Evolutionary conservation across 2,329 filamentous ascomycete species (phyloP), one percentile per base, ranked within the genome.

Genomic region (Pseudogymnoascus sp.): DNA sequence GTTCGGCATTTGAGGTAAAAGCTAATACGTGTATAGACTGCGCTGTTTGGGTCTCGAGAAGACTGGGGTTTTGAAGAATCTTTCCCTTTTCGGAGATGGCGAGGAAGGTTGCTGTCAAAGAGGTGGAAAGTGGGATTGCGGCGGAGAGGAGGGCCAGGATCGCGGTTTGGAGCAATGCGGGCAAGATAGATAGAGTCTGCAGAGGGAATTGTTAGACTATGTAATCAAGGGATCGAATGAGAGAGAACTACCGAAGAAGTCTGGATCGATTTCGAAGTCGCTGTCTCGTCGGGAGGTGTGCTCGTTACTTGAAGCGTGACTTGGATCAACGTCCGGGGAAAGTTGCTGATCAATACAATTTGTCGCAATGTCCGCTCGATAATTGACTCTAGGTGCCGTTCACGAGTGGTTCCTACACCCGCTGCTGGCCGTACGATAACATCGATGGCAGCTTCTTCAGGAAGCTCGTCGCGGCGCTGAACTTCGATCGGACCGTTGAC

Each of bases 401-500:
- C 89, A 65, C 87, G 83, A 15, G 89, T 88, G 61, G 84, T 89
- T 79, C 90, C 91, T 51, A 94, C 87, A 13, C 92, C 92, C 66
- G 88, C 86, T 36, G 89, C 88, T 58, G 93, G 93, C 73, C 94
- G 86, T 66, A 99, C 84, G 72, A 93, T 86, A 63, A 99, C 90
- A 75, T 97, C 94, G 67, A 99, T 81, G 59, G 88, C 85, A 29
- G 93, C 91, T 78, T 97, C 92, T 75, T 96, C 92, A 6, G 94
- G 89, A 67, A 94, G 85, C 74, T 97, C 91, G 72, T 99, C 93
- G 70, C 91, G 86, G 70, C 92, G 85, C 68, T 87, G 86, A 13
- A 93, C 91, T 78, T 99, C 94, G 68, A 97, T 85, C 13, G 94
- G 94, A 0, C 93, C 94, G 75, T 96, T 97, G 67, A 96, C 91